Evolutionary conservation across 345 rosid species (phyloP).

Genomic region (Draba incana): DNA sequence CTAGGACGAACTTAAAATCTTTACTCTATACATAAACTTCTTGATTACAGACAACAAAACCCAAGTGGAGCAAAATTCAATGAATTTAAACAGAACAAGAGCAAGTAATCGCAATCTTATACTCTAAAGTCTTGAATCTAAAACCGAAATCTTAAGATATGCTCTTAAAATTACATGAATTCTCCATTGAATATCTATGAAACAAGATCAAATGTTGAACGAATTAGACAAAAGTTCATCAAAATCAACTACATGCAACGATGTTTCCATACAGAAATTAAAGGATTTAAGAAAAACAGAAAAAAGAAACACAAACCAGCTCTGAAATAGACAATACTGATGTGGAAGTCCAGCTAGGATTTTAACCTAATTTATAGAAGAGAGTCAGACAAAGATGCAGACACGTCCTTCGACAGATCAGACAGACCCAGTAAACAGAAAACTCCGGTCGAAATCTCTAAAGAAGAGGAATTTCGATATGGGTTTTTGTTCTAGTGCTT

Average conservation of each 20-base stretch:
- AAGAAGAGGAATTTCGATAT: background rate
- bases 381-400: conserved; percentile 32
- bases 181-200: background rate
- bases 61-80: conserved; percentile 1
- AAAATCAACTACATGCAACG: conserved; percentile 13
- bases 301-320: conserved; percentile 37
- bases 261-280: background rate
- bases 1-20: background rate
- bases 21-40: conserved; percentile 22
- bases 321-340: conserved; percentile 40
- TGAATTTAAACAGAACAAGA: background rate
- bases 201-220: background rate
- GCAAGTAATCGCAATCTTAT: no score
- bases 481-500: conserved; percentile 14
- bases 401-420: conserved; percentile 43
- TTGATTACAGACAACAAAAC: conserved; percentile 1
- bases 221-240: conserved; percentile 1
- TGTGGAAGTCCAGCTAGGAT: conserved; percentile 67
- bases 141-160: no score
- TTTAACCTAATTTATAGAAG: conserved; percentile 9
- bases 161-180: no score
- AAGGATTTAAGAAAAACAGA: background rate
- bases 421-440: conserved; percentile 44
- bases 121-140: no score
- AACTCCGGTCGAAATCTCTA: conserved; percentile 16